Evolutionary conservation across 139 green algal genomes (phyloP).

Genomic region (Chlamydomonas incerta): DNA sequence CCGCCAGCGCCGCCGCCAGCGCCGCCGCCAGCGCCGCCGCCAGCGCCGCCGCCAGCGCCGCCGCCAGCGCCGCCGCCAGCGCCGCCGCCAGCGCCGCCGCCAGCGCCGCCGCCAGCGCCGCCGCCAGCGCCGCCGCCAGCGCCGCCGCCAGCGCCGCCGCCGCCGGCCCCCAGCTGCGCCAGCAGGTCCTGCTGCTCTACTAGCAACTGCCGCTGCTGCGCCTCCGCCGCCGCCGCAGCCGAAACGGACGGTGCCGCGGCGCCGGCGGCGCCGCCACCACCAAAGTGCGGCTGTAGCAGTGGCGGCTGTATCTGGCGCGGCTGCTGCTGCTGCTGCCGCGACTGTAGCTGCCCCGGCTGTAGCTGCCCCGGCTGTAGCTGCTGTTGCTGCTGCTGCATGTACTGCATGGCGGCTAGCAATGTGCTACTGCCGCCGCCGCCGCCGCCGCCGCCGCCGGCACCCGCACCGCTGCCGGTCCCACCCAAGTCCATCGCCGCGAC

Average conservation of each 20-base stretch:
- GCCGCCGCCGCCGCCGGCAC: not conserved
- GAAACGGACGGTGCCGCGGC: no score
- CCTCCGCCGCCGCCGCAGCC: no score
- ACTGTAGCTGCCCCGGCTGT: not conserved
- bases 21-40: no score
- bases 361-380: not conserved
- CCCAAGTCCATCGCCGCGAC: no score
- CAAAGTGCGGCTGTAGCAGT: not conserved
- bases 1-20: no score
- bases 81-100: no score
- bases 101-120: no score
- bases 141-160: not conserved
- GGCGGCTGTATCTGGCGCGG: not conserved
- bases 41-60: no score
- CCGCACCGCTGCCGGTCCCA: no score
- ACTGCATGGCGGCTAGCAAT: constrained; percentile 8
- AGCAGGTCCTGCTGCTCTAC: not conserved
- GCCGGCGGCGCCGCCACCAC: no score
- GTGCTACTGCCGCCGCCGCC: constrained; percentile 4
- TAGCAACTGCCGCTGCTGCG: not conserved
- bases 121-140: no score
- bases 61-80: no score
- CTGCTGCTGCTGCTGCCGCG: not conserved
- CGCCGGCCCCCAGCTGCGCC: not conserved
- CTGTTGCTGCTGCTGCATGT: not conserved